A percentile compares a stretch with the other conserved stretches of the same genome.
phyloP scores from a whole-genome alignment of 148 eudicot species.

The Nepenthes gracilis region DNA sequence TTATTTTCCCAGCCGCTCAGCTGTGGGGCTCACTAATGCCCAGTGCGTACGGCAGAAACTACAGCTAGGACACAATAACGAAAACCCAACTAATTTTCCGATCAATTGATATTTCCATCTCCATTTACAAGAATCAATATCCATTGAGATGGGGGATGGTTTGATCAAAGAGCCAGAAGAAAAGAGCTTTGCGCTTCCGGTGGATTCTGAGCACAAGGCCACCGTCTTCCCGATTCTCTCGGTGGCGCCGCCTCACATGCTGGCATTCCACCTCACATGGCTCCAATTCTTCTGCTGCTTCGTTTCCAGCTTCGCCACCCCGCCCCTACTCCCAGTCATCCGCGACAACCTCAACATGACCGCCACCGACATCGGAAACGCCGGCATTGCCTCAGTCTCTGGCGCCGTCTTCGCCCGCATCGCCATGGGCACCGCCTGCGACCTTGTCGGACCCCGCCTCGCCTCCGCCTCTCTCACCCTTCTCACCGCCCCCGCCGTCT shows the following conservation, averaged over 20 bases:
- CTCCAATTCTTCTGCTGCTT: conserved; percentile 67
- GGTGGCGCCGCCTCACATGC: conserved; percentile 68
- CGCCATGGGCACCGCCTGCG: conserved; percentile 77
- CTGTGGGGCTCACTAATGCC: no score
- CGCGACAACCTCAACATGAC: conserved; percentile 63
- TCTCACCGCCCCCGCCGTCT: conserved; percentile 62
- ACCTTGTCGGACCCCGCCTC: conserved; percentile 63
- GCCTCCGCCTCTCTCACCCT: conserved; percentile 65
- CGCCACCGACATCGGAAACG: conserved; percentile 65
- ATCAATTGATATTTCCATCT: no score
- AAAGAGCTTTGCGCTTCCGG: conserved; percentile 6
- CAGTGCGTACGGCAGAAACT: no score
- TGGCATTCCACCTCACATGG: conserved; percentile 82
- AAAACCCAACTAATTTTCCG: no score
- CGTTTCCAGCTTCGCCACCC: conserved; percentile 78
- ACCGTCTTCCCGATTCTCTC: conserved; percentile 42
- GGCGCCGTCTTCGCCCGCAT: conserved; percentile 73
- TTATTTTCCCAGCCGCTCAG: no score
- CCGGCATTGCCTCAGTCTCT: conserved; percentile 75
- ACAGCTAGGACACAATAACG: no score
- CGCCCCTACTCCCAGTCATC: conserved; percentile 71
- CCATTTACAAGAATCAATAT: no score
- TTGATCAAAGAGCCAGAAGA: neutral
- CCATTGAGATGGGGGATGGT: no score
- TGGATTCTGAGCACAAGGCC: conserved; percentile 67